Percentiles rank a stretch among this genome's conserved stretches.
Conservation (phyloP, 495 filamentous ascomycete genomes). For the Pyrenula aspistea region DNA sequence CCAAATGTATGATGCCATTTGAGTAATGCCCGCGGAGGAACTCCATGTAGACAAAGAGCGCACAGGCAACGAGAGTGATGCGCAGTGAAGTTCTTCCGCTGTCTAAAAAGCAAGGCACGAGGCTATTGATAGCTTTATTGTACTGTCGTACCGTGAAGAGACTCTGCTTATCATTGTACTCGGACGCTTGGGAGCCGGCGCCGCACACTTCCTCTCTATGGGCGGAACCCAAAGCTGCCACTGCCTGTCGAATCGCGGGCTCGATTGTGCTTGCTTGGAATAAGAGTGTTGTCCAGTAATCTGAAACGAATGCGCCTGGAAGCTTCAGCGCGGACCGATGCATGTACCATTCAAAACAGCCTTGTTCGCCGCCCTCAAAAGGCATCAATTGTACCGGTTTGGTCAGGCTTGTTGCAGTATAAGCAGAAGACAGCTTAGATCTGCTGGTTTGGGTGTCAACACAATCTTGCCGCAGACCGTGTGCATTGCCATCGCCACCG, state of each 20-base stretch:
- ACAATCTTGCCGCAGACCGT: conserved; percentile 3
- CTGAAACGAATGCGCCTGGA: conserved; percentile 49
- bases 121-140: conserved; percentile 29
- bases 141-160: conserved; percentile 34
- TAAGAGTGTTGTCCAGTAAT: conserved; percentile 45
- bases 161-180: not conserved
- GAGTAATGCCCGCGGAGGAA: conserved; percentile 32
- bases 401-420: not conserved
- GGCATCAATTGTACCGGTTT: not conserved
- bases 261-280: conserved; percentile 49
- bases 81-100: conserved; percentile 5
- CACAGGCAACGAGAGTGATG: conserved; percentile 32
- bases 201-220: conserved; percentile 39
- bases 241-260: conserved; percentile 50
- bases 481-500: conserved; percentile 18
- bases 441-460: conserved; percentile 3
- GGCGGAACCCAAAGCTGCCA: conserved; percentile 50
- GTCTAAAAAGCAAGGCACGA: not conserved
- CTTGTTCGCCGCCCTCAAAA: conserved; percentile 30
- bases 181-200: conserved; percentile 6
- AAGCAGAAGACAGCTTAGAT: conserved; percentile 8
- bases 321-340: conserved; percentile 44
- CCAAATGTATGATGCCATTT: conserved; percentile 31
- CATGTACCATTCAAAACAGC: conserved; percentile 48
- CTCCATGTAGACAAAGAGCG: conserved; percentile 37